phyloP scores from a whole-genome alignment of 805 yeast species.

The Wickerhamomyces alni region DNA sequence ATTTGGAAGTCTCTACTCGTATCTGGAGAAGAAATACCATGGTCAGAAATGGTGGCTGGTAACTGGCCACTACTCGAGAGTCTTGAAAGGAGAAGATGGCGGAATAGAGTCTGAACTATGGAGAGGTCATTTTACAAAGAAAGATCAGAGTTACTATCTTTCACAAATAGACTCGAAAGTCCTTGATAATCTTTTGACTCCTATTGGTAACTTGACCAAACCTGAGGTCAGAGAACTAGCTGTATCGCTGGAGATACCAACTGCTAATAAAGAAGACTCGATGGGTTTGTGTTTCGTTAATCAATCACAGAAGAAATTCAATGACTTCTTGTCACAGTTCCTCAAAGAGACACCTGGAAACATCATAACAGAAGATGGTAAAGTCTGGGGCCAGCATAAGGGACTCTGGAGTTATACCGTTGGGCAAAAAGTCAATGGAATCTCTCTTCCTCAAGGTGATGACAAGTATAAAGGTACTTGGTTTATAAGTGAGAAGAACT shows the following conservation, averaged over 20 bases:
- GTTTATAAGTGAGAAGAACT: constrained; percentile 74
- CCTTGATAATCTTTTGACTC: constrained; percentile 54
- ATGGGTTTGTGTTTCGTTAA: constrained; percentile 92
- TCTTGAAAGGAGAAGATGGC: constrained; percentile 29
- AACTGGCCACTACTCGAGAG: constrained; percentile 76
- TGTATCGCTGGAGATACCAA: constrained; percentile 39
- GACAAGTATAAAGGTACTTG: constrained; percentile 72
- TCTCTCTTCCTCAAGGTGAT: constrained; percentile 86
- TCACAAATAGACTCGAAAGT: constrained; percentile 52
- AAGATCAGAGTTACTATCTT: constrained; percentile 90
- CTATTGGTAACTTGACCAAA: constrained; percentile 74
- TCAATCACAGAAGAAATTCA: constrained; percentile 56
- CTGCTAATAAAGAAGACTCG: constrained; percentile 83
- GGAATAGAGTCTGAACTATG: constrained; percentile 40
- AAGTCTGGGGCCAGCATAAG: constrained; percentile 70
- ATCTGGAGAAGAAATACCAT: constrained; percentile 35
- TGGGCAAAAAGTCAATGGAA: constrained; percentile 70
- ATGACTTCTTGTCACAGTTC: constrained; percentile 27
- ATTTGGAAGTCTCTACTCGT: constrained; percentile 70
- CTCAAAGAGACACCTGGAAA: constrained; percentile 60
- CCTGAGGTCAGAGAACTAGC: constrained; percentile 73
- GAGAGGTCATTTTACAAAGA: constrained; percentile 50
- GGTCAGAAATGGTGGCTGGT: constrained; percentile 70
- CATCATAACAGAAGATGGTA: constrained; percentile 70
- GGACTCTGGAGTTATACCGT: constrained; percentile 96